Evolutionary conservation across 306 rosid genomes (phyloP).

Genomic region (Hylodesmum podocarpum): DNA sequence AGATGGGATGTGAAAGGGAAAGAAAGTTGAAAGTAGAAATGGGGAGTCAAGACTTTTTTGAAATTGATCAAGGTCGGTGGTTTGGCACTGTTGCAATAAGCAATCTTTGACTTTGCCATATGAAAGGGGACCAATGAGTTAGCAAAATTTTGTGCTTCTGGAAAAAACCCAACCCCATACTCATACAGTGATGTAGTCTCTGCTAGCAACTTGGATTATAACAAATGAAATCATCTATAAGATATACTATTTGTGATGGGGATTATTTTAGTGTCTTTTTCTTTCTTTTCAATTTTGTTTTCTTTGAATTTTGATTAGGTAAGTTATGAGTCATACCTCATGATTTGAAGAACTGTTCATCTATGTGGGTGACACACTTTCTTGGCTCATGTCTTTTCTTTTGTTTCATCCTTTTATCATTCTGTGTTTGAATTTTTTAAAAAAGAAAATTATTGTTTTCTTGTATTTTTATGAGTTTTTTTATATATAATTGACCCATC

Average conservation of each 20-base stretch:
- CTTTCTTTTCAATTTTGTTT: conserved; percentile 25
- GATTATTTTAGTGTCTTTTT: conserved; percentile 26
- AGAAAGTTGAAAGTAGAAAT: conserved; percentile 25
- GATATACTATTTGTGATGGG: conserved; percentile 6
- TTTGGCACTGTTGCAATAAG: conserved; percentile 19
- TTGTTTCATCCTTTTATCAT: conserved; percentile 5
- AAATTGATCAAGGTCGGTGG: conserved; percentile 36
- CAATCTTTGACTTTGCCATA: conserved; percentile 44
- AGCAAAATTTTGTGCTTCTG: conserved; percentile 13
- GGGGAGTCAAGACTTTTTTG: conserved; percentile 29
- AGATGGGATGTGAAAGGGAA: conserved; percentile 20
- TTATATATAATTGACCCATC: no score
- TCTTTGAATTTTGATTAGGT: conserved; percentile 1
- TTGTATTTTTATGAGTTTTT: no score
- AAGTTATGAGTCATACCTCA: conserved; percentile 15
- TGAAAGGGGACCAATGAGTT: conserved; percentile 41
- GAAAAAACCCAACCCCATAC: conserved; percentile 30
- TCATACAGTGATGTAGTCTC: background rate
- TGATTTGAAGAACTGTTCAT: conserved; percentile 30
- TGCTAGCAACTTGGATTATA: background rate
- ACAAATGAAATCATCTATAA: background rate
- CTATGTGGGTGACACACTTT: background rate
- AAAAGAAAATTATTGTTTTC: background rate
- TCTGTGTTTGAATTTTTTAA: background rate
- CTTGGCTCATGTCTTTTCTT: conserved; percentile 13